These are phyloP conservation scores for Didymella keratinophila DNA, from an alignment of 2,329 filamentous ascomycete genomes.

Conservation along the genomic window DNA sequence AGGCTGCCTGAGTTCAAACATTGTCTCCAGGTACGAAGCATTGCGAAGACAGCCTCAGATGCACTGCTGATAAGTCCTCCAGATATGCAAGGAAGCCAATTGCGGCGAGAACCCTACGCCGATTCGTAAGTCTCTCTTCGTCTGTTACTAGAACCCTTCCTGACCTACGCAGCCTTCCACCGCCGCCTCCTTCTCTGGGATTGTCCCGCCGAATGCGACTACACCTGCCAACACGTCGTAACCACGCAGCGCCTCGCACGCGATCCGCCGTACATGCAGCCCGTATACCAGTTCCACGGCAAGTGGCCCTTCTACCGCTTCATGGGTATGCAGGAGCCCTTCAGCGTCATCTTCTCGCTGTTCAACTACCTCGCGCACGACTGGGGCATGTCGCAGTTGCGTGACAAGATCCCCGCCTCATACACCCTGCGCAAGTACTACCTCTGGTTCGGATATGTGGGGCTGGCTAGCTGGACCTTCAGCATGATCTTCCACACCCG, in stretches of 20 bases:
- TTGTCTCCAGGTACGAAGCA: conserved; percentile 77
- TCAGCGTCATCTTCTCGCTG: conserved; percentile 90
- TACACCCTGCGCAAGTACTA: conserved; percentile 87
- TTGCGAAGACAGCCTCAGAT: background rate
- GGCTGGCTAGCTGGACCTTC: conserved; percentile 83
- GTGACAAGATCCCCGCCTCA: conserved; percentile 70
- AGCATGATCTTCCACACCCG: conserved; percentile 92
- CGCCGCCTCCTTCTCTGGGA: conserved; percentile 90
- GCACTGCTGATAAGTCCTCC: conserved; percentile 3
- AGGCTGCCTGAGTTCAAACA: conserved; percentile 84
- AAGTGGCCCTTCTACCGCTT: conserved; percentile 98
- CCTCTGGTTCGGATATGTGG: conserved; percentile 78
- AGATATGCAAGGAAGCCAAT: conserved; percentile 84
- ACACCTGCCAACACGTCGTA: conserved; percentile 94
- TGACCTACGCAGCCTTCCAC: conserved; percentile 69
- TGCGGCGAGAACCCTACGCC: conserved; percentile 70
- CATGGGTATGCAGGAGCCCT: conserved; percentile 92
- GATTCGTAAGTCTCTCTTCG: conserved; percentile 68
- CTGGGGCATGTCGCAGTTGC: conserved; percentile 75
- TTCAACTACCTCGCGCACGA: conserved; percentile 90
- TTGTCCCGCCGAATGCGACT: conserved; percentile 94
- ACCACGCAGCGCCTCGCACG: conserved; percentile 74
- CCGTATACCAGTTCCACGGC: conserved; percentile 91
- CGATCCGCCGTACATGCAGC: conserved; percentile 68
- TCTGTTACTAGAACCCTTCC: background rate